Base-by-base conservation (phyloP, 1,284 basidiomycete genomes). In the Schizophyllum amplum region DNA sequence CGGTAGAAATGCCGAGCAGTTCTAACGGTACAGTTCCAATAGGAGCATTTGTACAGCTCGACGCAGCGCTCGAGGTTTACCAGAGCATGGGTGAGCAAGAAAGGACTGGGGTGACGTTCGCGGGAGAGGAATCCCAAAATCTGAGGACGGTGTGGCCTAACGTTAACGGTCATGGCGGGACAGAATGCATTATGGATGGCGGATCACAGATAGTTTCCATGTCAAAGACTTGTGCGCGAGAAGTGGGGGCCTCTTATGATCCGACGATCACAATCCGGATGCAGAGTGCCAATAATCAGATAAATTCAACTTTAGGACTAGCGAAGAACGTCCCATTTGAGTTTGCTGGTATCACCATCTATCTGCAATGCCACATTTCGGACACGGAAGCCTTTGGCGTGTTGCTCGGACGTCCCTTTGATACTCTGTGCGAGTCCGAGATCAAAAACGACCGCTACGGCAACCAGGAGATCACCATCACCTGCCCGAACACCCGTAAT, bases 161-260 rank as follows among this genome's bases (percentile, higher is more conserved):
- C 7, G 47, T 49, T 5, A 49, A 49, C n/a, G n/a, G n/a, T 6
- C 5, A 20, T 23, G 47, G 22, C 7, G 5, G 5, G 24, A 33
- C 54, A 13, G 58, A 59, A 48, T 23, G 27, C 42, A 55, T 59
- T 21, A 17, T 57, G 13, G 58, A 59, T 24, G 52, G 55, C 23
- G 58, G 58, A 21, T 59, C 52, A 4, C 55, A 56, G 27, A 59
- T 59, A 15, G 49, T 59, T n/a, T 50, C 58, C 21, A 59, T 59
- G 58, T 57, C 58, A 7, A 49, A 49, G n/a, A n/a, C 5, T n/a
- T 49, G 47, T n/a, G 47, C 47, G 17, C 17, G 47, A 5, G 22
- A 49, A 5, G 51, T 56, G 11, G 51, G n/a, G 11, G 51, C 55
- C 27, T 24, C 52, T 11, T 60, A 60, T 33, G 56, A 60, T 55